Base-by-base conservation (phyloP, 495 filamentous ascomycete species). In the Podospora bellae-mahoneyi region DNA sequence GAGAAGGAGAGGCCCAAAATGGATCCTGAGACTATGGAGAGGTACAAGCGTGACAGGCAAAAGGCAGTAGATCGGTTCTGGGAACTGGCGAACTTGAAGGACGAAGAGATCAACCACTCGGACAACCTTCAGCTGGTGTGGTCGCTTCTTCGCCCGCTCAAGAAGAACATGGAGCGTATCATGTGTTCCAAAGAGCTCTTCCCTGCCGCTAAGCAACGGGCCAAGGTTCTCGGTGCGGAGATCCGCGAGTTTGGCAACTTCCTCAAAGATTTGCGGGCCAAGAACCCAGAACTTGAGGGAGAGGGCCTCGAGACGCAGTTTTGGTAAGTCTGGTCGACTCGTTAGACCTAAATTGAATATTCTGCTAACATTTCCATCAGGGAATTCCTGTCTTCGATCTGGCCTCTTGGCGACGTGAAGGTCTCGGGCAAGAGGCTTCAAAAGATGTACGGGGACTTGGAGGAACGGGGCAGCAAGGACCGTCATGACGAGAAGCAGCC, bases 241-340 rank as follows among this genome's bases (percentile, higher is more conserved):
- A 80, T 83, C 28, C 81, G 78, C 5, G 71, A 75, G 2, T 83
- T 84, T 64, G 82, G 82, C 55, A 77, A 80, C 60, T 82, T 81
- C 66, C 77, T 84, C 13, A 77, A 77, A 62, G 71, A 74, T 60
- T 71, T 84, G 34, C 76, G 65, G 23, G 64, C 76, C 16, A 72
- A 81, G 67, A 80, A 77, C 19, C 62, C 62, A 32, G 64, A 65
- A 68, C 39, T 48, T 48, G 76, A 79, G 34, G 66, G 81, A 30
- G 81, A 80, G 28, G 76, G 75, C 32, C 70, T 83, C 7, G 81
- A 83, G 65, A 79, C 80, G 23, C 77, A 82, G 64, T 77, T 83
- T 66, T 83, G 81, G 81, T 82, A 74, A 68, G 80, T 77, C 10
- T 48, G 10, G 6, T 16, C 39, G 15, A 48, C 13, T 48, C 39